Conservation (phyloP, 768 basidiomycete genomes). For the Xanthoconium purpureum region DNA sequence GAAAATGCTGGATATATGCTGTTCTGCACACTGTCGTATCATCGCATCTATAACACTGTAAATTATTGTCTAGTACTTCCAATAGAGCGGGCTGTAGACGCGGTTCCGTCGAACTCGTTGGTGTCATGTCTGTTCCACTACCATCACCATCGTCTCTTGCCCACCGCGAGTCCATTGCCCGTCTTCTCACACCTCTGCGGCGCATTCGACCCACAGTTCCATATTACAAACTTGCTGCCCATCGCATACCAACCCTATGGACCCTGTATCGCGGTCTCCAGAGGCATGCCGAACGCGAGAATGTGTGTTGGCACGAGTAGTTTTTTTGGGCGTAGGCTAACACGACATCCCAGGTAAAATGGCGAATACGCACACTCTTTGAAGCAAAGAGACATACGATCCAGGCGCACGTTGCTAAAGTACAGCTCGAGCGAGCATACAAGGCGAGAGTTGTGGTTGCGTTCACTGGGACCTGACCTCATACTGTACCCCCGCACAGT, state of each 20-base stretch:
- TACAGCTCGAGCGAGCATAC: constrained; percentile 50
- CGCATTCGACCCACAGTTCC: constrained; percentile 60
- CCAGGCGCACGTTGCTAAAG: constrained; percentile 47
- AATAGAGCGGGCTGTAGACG: background rate
- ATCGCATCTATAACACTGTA: constrained; percentile 1
- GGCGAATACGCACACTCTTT: constrained; percentile 55
- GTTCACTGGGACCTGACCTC: background rate
- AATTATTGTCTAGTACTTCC: background rate
- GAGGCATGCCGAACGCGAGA: constrained; percentile 48
- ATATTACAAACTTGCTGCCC: constrained; percentile 67
- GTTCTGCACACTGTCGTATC: constrained; percentile 1
- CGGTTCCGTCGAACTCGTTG: background rate
- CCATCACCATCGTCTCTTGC: constrained; percentile 35
- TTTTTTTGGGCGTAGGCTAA: background rate
- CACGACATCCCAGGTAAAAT: constrained; percentile 46
- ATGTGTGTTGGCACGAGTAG: constrained; percentile 40
- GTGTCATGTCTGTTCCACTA: constrained; percentile 13
- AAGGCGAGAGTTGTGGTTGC: constrained; percentile 40
- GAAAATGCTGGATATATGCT: background rate
- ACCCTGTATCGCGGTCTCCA: constrained; percentile 70
- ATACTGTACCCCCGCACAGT: constrained; percentile 32
- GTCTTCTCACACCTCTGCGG: constrained; percentile 52
- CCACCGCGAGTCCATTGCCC: constrained; percentile 52
- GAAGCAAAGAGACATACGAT: constrained; percentile 50
- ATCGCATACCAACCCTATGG: constrained; percentile 78